phyloP scores from a whole-genome alignment of 306 rosid species.

The Prunus armeniaca region DNA sequence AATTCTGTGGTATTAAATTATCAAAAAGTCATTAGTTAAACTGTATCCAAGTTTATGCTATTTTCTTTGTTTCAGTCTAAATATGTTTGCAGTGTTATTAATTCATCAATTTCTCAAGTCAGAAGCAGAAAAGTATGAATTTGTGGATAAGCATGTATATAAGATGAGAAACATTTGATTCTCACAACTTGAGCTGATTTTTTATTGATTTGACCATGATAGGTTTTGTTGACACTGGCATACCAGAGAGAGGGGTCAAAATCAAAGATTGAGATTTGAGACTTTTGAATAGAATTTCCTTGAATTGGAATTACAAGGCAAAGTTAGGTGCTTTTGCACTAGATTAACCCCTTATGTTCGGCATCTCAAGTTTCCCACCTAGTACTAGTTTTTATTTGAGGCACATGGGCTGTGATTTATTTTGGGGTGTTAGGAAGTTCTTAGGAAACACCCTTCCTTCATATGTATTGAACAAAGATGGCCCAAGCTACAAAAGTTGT shows the following conservation, averaged over 20 bases:
- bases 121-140: neutral
- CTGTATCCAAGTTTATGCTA: neutral
- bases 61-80: neutral
- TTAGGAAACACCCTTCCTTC: constrained; percentile 16
- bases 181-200: neutral
- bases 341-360: constrained; percentile 5
- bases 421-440: constrained; percentile 21
- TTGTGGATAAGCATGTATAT: neutral
- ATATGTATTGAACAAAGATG: neutral
- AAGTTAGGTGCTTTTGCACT: constrained; percentile 58
- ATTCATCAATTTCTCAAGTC: neutral
- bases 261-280: constrained; percentile 10
- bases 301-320: constrained; percentile 25
- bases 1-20: neutral
- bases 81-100: neutral
- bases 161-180: neutral
- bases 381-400: neutral
- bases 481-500: neutral
- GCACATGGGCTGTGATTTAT: constrained; percentile 33
- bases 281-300: constrained; percentile 23
- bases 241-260: constrained; percentile 18
- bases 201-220: neutral
- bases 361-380: constrained; percentile 41
- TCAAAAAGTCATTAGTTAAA: neutral
- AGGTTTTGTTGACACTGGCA: constrained; percentile 5